Percentiles rank a stretch among this genome's conserved stretches.
Evolutionary conservation across 2,329 filamentous ascomycete species (phyloP).

Genomic region (Botrytis galanthina): DNA sequence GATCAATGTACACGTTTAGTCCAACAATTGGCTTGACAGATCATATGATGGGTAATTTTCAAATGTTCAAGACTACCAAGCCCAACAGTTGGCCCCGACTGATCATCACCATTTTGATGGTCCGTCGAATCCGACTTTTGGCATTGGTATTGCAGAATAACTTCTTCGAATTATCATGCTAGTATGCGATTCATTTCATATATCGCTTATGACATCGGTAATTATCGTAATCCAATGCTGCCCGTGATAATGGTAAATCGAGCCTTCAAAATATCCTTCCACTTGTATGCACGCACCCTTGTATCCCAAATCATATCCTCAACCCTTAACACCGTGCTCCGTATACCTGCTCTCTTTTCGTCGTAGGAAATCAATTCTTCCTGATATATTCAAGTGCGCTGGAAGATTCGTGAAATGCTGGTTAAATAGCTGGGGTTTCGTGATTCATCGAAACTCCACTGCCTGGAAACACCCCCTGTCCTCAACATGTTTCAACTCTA

Average conservation of each 20-base stretch:
- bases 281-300: neutral
- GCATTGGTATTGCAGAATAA: neutral
- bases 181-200: neutral
- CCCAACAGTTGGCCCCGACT: neutral
- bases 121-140: neutral
- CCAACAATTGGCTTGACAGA: neutral
- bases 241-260: neutral
- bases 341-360: slow-evolving; percentile 5
- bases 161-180: neutral
- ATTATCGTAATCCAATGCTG: neutral
- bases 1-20: neutral
- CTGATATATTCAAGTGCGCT: slow-evolving; percentile 17
- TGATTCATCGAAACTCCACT: slow-evolving; percentile 78
- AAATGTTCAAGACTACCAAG: neutral
- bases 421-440: slow-evolving; percentile 32
- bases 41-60: neutral
- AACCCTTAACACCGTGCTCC: slow-evolving; percentile 20
- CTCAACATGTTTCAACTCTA: slow-evolving; percentile 85
- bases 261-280: neutral
- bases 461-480: slow-evolving; percentile 80
- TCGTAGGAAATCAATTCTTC: neutral
- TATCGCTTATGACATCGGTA: neutral
- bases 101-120: neutral
- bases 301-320: slow-evolving; percentile 7
- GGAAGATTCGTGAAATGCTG: neutral